Percentiles rank a stretch among this genome's conserved stretches.
Evolutionary conservation across 306 rosid species (phyloP).

Genomic region (Nissolia schottii): DNA sequence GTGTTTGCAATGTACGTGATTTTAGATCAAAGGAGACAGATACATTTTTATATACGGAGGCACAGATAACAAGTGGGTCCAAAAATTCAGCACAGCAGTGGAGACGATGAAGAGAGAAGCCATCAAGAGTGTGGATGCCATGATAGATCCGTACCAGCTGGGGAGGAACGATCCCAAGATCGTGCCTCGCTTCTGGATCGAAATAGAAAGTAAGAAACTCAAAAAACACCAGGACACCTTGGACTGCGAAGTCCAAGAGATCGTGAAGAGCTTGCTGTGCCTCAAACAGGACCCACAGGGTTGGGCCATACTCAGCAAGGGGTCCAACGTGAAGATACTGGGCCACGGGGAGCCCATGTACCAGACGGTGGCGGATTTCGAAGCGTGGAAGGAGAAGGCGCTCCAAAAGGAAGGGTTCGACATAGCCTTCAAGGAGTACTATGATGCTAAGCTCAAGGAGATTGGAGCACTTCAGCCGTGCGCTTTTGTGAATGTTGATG

Average conservation of each 20-base stretch:
- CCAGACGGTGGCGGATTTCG: conserved; percentile 28
- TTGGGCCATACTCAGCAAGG: conserved; percentile 35
- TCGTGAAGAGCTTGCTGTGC: conserved; percentile 28
- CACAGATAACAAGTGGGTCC: conserved; percentile 22
- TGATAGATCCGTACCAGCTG: conserved; percentile 25
- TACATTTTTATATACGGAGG: conserved; percentile 37
- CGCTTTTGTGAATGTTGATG: not conserved
- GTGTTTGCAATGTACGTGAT: not conserved
- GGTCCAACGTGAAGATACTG: conserved; percentile 19
- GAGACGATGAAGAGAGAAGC: conserved; percentile 16
- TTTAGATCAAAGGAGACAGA: conserved; percentile 28
- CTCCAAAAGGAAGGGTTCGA: conserved; percentile 27
- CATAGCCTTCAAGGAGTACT: conserved; percentile 25
- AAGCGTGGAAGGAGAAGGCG: conserved; percentile 25
- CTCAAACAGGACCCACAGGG: conserved; percentile 30
- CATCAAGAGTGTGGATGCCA: conserved; percentile 14
- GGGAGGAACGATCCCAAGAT: conserved; percentile 18
- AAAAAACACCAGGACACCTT: conserved; percentile 20
- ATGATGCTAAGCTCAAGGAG: conserved; percentile 19
- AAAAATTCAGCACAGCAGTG: conserved; percentile 19
- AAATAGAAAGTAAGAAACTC: conserved; percentile 33
- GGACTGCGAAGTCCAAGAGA: conserved; percentile 30
- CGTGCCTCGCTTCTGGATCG: conserved; percentile 38
- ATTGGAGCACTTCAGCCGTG: conserved; percentile 19
- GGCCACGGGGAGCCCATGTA: conserved; percentile 31